These are phyloP conservation scores for Annulohypoxylon maeteangense DNA, from an alignment of 495 filamentous ascomycete genomes.

Conservation along the genomic window DNA sequence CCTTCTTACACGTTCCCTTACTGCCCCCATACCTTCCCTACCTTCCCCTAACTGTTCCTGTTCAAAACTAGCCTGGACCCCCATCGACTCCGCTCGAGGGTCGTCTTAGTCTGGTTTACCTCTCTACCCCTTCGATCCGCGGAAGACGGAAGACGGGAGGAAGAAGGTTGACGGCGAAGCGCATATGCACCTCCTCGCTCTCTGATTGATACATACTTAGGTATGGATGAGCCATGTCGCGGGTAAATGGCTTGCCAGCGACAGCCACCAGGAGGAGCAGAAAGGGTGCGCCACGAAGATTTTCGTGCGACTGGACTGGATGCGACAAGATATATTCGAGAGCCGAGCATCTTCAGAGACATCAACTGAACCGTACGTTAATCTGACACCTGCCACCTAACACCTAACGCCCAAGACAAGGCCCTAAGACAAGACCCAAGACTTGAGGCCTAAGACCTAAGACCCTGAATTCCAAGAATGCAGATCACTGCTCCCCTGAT, in stretches of 20 bases:
- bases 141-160: slow-evolving; percentile 11
- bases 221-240: slow-evolving; percentile 46
- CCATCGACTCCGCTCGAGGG: slow-evolving; percentile 40
- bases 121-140: slow-evolving; percentile 17
- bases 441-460: neutral
- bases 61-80: slow-evolving; percentile 45
- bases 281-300: slow-evolving; percentile 64
- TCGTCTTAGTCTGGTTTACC: slow-evolving; percentile 28
- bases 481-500: slow-evolving; percentile 13
- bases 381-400: no score
- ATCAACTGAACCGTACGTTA: slow-evolving; percentile 61
- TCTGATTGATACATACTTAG: slow-evolving; percentile 10
- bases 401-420: neutral
- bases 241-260: slow-evolving; percentile 48
- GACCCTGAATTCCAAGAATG: neutral
- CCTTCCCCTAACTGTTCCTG: slow-evolving; percentile 59
- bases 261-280: slow-evolving; percentile 50
- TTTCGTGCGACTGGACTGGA: slow-evolving; percentile 82
- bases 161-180: slow-evolving; percentile 26
- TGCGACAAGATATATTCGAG: slow-evolving; percentile 96
- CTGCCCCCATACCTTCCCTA: slow-evolving; percentile 49
- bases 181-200: slow-evolving; percentile 40
- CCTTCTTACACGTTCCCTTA: neutral
- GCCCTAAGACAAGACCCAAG: neutral
- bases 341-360: slow-evolving; percentile 85